A percentile compares a stretch with the other conserved stretches of the same genome.
Conservation (phyloP, 2,329 filamentous ascomycete genomes). For the Hysterium pulicare region DNA sequence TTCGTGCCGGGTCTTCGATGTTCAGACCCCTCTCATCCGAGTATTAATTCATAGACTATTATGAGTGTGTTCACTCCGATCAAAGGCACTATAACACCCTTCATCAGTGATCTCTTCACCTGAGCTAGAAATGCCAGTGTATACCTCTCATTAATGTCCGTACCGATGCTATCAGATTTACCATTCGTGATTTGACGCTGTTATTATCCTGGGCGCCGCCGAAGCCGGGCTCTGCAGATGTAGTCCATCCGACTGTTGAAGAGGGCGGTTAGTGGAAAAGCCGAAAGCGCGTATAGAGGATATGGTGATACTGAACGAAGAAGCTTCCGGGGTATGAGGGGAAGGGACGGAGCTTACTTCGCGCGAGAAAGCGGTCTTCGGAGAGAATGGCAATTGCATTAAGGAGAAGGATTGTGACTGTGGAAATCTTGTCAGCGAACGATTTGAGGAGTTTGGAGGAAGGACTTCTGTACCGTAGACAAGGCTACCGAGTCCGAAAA, state of each 20-base stretch:
- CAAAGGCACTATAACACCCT: conserved; percentile 32
- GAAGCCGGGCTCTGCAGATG: conserved; percentile 69
- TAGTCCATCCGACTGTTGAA: conserved; percentile 71
- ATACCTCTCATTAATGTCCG: conserved; percentile 84
- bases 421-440: conserved; percentile 7
- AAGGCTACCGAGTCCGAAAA: conserved; percentile 67
- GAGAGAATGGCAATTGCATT: conserved; percentile 93
- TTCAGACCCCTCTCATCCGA: conserved; percentile 10
- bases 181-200: conserved; percentile 80
- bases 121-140: conserved; percentile 11
- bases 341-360: conserved; percentile 65
- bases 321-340: too few species aligned
- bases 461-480: conserved; percentile 63
- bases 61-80: conserved; percentile 39
- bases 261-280: conserved; percentile 6
- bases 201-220: conserved; percentile 67
- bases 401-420: conserved; percentile 80
- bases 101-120: neutral
- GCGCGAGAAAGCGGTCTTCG: conserved; percentile 87
- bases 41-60: conserved; percentile 36
- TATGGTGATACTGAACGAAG: neutral
- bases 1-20: too few species aligned
- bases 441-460: conserved; percentile 1
- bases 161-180: conserved; percentile 87
- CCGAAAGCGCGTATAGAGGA: conserved; percentile 1